Evolutionary conservation across 2,329 filamentous ascomycete genomes (phyloP), one percentile per base, ranked within the genome.

Genomic region (Akanthomyces lecanii): DNA sequence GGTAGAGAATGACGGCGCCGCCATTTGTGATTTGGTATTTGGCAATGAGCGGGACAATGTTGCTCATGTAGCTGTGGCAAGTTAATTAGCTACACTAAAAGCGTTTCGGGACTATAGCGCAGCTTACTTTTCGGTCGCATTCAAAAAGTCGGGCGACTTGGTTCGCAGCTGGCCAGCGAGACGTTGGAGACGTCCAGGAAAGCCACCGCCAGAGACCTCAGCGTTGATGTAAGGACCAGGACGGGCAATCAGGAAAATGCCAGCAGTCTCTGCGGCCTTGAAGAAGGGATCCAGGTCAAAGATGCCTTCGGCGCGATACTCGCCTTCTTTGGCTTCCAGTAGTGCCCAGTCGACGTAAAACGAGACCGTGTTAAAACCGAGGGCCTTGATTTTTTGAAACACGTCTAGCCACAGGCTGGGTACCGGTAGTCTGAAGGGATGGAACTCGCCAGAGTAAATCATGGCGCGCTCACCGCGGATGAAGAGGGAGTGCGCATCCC

Each of bases 281-380:
- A 90, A 90, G 76, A 91, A 90, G 0, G 86, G 85, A 66, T 90
- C 82, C 7, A 88, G 78, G 18, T 81, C 84, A 68, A 91, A 89
- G 33, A 90, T 80, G 0, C 88, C 89, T 18, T 89, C 84, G 3
- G 85, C 87, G 12, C 77, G 78, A 72, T 89, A 90, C 6, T 83
- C 76, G 1, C 88, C 89, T 1, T 80, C 84, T 64, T 87, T 85
- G 50, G 87, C 89, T 72, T 92, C 89, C 1, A 90, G 74, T 16
- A 91, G 74, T 16, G 86, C 87, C 89, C 88, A 92, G 67, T 91
- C 82, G 7, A 85, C 78, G 70, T 92, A 92, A 71, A 91, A 89
- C 0, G 86, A 90, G 4, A 91, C 86, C 25, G 82, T 82, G 66
- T 88, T 90, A 74, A 89, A 90, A 0, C 89, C 89, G 0, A 90